phyloP scores from a whole-genome alignment of 2,329 filamentous ascomycete genomes.

The Ophiocordyceps camponoti-saundersi region DNA sequence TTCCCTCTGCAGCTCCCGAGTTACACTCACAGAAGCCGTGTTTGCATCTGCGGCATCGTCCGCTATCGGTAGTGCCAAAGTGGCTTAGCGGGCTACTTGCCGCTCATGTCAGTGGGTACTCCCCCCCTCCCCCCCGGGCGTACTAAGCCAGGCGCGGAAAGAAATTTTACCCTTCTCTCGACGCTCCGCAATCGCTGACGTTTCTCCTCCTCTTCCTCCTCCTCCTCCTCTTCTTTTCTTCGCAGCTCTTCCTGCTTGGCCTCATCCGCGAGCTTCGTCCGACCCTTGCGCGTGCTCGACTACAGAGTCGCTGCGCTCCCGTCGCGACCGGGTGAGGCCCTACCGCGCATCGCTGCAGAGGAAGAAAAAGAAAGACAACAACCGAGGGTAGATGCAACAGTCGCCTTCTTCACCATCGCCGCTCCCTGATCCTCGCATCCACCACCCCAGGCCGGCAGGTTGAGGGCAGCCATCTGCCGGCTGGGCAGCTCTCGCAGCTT shows the following conservation, averaged over 20 bases:
- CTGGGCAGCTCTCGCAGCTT: conserved; percentile 46
- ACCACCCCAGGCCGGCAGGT: conserved; percentile 53
- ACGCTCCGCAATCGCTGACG: neutral
- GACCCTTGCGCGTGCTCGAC: neutral
- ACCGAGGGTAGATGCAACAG: conserved; percentile 11
- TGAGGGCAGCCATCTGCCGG: conserved; percentile 64
- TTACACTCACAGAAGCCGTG: too few species aligned
- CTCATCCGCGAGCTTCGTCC: neutral
- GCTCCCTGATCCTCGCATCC: conserved; percentile 14
- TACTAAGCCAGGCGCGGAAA: neutral
- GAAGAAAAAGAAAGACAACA: neutral
- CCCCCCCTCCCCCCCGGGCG: neutral
- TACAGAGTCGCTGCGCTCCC: too few species aligned
- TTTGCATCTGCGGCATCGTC: too few species aligned
- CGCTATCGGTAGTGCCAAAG: too few species aligned
- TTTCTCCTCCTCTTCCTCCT: neutral
- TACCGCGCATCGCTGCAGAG: too few species aligned
- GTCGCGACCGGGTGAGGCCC: too few species aligned
- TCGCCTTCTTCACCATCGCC: conserved; percentile 14
- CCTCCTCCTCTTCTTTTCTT: neutral
- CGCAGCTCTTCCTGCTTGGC: neutral
- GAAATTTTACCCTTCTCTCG: neutral
- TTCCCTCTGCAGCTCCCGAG: too few species aligned
- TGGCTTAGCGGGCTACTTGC: too few species aligned
- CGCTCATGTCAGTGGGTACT: too few species aligned